phyloP scores from a whole-genome alignment of 495 filamentous ascomycete species.

The Tuber brumale region DNA sequence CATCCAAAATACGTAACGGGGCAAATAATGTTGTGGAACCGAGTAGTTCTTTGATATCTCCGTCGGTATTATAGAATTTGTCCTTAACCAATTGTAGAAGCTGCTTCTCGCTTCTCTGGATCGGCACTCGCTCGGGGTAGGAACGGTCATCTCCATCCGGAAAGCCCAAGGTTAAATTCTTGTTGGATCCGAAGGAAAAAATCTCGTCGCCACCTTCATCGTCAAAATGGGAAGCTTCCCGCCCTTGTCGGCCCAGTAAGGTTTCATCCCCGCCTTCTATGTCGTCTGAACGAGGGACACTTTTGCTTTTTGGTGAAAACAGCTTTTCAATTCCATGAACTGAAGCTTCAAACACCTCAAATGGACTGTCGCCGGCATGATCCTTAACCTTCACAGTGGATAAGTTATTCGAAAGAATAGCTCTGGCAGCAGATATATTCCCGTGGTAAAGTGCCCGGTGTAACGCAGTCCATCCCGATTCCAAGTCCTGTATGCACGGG shows the following conservation, averaged over 20 bases:
- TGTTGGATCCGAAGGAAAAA: slow-evolving; percentile 90
- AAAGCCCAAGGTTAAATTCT: slow-evolving; percentile 85
- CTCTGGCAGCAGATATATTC: slow-evolving; percentile 76
- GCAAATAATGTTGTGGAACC: slow-evolving; percentile 33
- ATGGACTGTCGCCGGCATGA: slow-evolving; percentile 85
- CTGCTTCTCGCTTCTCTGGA: slow-evolving; percentile 76
- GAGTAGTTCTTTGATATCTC: slow-evolving; percentile 24
- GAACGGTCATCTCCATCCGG: slow-evolving; percentile 90
- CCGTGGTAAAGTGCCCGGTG: slow-evolving; percentile 90
- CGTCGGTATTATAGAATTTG: slow-evolving; percentile 21
- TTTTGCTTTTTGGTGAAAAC: slow-evolving; percentile 22
- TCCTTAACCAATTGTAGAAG: slow-evolving; percentile 45
- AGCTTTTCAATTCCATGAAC: slow-evolving; percentile 55
- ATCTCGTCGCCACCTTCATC: slow-evolving; percentile 68
- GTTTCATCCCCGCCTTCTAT: slow-evolving; percentile 27
- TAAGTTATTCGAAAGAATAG: slow-evolving; percentile 63
- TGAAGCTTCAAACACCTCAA: slow-evolving; percentile 80
- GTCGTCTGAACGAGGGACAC: slow-evolving; percentile 33
- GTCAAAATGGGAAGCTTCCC: slow-evolving; percentile 21
- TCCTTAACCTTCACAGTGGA: slow-evolving; percentile 86
- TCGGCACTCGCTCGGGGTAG: slow-evolving; percentile 71
- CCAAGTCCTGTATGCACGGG: slow-evolving; percentile 74
- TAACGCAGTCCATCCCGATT: slow-evolving; percentile 93
- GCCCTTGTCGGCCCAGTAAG: background rate
- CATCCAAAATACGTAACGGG: slow-evolving; percentile 33